A percentile compares a stretch with the other conserved stretches of the same genome.
Evolutionary conservation across 306 rosid species (phyloP).

Genomic region (Rosa rugosa): DNA sequence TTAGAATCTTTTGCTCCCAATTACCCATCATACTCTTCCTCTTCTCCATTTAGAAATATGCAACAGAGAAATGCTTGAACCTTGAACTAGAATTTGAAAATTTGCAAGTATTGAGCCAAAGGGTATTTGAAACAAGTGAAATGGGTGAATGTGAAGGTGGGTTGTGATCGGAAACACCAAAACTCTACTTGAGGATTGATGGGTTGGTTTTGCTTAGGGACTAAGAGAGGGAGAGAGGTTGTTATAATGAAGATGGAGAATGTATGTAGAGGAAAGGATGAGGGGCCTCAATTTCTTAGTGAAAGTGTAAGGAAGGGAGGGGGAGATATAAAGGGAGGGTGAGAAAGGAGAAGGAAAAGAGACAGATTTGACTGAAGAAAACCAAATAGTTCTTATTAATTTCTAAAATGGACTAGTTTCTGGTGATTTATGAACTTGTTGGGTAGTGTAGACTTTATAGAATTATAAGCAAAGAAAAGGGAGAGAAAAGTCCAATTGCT

Average conservation of each 20-base stretch:
- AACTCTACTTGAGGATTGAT: not conserved
- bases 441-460: not conserved
- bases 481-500: slow-evolving; percentile 26
- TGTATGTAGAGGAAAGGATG: slow-evolving; percentile 32
- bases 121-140: not conserved
- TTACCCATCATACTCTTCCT: slow-evolving; percentile 15
- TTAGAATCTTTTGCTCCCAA: slow-evolving; percentile 42
- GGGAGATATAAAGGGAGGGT: slow-evolving; percentile 21
- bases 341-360: slow-evolving; percentile 43
- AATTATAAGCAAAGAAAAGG: too few species aligned
- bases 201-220: not conserved
- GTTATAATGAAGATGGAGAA: slow-evolving; percentile 49
- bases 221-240: not conserved
- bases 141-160: not conserved
- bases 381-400: not conserved
- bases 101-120: not conserved
- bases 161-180: not conserved
- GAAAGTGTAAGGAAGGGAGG: slow-evolving; percentile 55
- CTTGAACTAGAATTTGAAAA: not conserved
- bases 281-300: not conserved
- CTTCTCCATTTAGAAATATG: slow-evolving; percentile 33
- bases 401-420: slow-evolving; percentile 24
- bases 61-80: not conserved
- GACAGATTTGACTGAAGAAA: slow-evolving; percentile 36
- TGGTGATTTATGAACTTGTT: not conserved